These are phyloP conservation scores for Quercus mongolica DNA, from an alignment of 306 rosid species.

Conservation along the genomic window DNA sequence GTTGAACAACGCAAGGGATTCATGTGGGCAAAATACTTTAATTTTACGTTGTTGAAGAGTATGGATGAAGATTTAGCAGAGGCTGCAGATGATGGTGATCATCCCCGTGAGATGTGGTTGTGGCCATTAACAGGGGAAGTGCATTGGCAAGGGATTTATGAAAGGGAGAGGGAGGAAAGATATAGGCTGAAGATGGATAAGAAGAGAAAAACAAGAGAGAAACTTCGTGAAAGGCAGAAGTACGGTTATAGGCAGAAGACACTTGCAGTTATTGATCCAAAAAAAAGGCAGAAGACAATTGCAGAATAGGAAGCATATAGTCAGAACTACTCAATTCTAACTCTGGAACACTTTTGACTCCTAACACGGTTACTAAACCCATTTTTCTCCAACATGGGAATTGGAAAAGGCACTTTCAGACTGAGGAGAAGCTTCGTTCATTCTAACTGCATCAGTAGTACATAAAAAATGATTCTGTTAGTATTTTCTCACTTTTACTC, in stretches of 20 bases:
- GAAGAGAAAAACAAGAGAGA: constrained; percentile 80
- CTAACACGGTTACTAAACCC: constrained; percentile 13
- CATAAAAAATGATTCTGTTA: constrained; percentile 2
- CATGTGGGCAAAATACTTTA: constrained; percentile 85
- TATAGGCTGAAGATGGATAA: constrained; percentile 95
- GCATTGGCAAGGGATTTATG: constrained; percentile 93
- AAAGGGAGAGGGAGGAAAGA: constrained; percentile 89
- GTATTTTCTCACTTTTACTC: constrained; percentile 32
- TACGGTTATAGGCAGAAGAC: constrained; percentile 83
- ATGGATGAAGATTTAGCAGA: constrained; percentile 97
- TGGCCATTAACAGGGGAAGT: constrained; percentile 97
- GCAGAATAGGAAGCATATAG: constrained; percentile 50
- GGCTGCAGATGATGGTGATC: constrained; percentile 87
- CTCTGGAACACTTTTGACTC: constrained; percentile 1
- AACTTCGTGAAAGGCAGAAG: constrained; percentile 66
- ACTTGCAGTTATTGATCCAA: constrained; percentile 32
- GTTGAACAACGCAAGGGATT: constrained; percentile 63
- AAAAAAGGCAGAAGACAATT: constrained; percentile 63
- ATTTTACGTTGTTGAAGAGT: constrained; percentile 61
- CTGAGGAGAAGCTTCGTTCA: constrained; percentile 25
- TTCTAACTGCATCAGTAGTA: constrained; percentile 32
- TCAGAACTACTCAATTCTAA: constrained; percentile 7
- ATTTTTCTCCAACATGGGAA: constrained; percentile 22
- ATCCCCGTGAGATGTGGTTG: constrained; percentile 66
- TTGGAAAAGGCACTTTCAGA: constrained; percentile 18